These are phyloP conservation scores for Chaetomium fimeti DNA, from an alignment of 495 filamentous ascomycete genomes.

Conservation along the genomic window DNA sequence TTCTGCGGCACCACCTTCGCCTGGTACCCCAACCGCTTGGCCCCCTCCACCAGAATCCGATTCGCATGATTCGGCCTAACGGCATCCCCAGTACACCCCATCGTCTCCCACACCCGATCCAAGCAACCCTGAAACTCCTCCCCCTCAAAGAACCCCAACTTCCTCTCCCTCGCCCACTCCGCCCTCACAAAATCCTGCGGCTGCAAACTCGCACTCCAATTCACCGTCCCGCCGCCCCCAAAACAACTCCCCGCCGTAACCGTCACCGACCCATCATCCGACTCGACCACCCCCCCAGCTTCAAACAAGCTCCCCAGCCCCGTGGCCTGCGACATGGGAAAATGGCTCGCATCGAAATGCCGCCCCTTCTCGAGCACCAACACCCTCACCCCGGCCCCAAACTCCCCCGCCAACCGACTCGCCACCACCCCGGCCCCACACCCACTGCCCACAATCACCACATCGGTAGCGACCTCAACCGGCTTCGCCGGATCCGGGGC, in stretches of 20 bases:
- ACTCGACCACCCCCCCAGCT: conserved; percentile 49
- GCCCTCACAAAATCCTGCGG: conserved; percentile 75
- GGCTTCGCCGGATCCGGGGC: conserved; percentile 9
- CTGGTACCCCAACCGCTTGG: conserved; percentile 69
- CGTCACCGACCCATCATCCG: conserved; percentile 62
- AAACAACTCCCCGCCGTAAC: conserved; percentile 71
- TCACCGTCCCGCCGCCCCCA: conserved; percentile 85
- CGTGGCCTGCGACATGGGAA: conserved; percentile 54
- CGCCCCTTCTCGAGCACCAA: conserved; percentile 76
- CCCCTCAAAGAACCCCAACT: conserved; percentile 75
- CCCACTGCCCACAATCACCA: conserved; percentile 82
- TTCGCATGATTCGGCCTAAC: conserved; percentile 72
- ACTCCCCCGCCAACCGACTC: conserved; percentile 69
- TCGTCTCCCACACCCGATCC: conserved; percentile 59
- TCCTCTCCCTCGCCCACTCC: conserved; percentile 71
- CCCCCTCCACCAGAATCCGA: conserved; percentile 67
- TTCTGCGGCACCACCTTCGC: conserved; percentile 77
- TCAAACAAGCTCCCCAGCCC: conserved; percentile 76
- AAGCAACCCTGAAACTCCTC: conserved; percentile 71
- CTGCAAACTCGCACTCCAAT: conserved; percentile 84
- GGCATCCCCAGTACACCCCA: conserved; percentile 65
- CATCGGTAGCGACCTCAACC: conserved; percentile 67
- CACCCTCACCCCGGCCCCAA: conserved; percentile 59
- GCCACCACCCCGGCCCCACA: conserved; percentile 84
- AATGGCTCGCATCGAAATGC: conserved; percentile 54